These are phyloP conservation scores for Yamadazyma philogaea DNA, from an alignment of 805 yeast species.

Conservation along the genomic window DNA sequence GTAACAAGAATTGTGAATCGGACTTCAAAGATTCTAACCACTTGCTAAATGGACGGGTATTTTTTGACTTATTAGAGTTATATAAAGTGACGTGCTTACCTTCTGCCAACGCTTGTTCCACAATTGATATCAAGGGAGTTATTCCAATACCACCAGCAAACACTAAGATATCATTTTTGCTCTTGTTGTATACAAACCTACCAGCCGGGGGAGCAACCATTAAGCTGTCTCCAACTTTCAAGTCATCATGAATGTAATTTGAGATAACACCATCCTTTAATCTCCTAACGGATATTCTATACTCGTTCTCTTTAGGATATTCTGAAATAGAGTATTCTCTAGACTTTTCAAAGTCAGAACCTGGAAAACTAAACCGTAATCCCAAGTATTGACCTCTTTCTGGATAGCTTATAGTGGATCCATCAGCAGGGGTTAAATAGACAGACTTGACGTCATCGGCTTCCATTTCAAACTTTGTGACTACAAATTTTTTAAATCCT, in stretches of 20 bases:
- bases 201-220: slow-evolving; percentile 62
- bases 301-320: slow-evolving; percentile 29
- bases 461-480: slow-evolving; percentile 43
- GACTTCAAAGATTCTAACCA: slow-evolving; percentile 14
- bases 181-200: slow-evolving; percentile 37
- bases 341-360: slow-evolving; percentile 40
- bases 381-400: slow-evolving; percentile 48
- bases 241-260: slow-evolving; percentile 43
- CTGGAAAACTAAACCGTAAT: slow-evolving; percentile 30
- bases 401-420: slow-evolving; percentile 20
- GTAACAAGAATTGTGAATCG: neutral
- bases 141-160: slow-evolving; percentile 67
- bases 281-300: slow-evolving; percentile 57
- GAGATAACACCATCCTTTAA: slow-evolving; percentile 50
- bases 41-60: slow-evolving; percentile 22
- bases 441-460: slow-evolving; percentile 48
- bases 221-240: slow-evolving; percentile 47
- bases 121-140: slow-evolving; percentile 59
- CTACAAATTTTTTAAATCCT: slow-evolving; percentile 54
- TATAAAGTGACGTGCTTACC: slow-evolving; percentile 31
- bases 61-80: slow-evolving; percentile 28
- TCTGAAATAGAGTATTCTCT: slow-evolving; percentile 62
- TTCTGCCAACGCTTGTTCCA: slow-evolving; percentile 35
- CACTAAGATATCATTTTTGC: slow-evolving; percentile 29
- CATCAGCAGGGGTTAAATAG: slow-evolving; percentile 47